Evolutionary conservation across 2,329 filamentous ascomycete species (phyloP).

Genomic region (Hypoxylon rubiginosum): DNA sequence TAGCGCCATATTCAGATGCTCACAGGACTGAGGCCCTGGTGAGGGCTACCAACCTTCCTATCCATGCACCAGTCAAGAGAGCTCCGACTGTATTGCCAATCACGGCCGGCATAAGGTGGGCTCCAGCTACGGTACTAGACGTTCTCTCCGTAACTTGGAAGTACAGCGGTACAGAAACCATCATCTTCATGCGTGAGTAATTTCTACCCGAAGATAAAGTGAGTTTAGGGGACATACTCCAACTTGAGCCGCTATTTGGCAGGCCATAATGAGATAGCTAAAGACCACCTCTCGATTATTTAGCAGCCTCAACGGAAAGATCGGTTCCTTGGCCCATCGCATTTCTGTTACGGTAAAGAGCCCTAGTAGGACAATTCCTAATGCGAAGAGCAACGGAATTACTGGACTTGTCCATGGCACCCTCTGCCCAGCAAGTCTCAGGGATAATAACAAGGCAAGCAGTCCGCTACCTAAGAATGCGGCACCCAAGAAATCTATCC

Average conservation of each 20-base stretch:
- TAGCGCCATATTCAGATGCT: neutral
- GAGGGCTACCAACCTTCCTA: slow-evolving; percentile 57
- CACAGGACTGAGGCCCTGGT: neutral
- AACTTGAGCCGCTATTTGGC: slow-evolving; percentile 70
- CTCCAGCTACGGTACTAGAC: slow-evolving; percentile 69
- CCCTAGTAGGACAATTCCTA: slow-evolving; percentile 48
- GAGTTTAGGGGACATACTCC: slow-evolving; percentile 57
- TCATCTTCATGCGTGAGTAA: slow-evolving; percentile 57
- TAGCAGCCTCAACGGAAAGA: slow-evolving; percentile 70
- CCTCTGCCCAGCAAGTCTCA: slow-evolving; percentile 57
- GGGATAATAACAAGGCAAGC: slow-evolving; percentile 56
- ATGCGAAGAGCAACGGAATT: slow-evolving; percentile 51
- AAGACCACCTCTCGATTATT: slow-evolving; percentile 64
- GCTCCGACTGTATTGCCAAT: slow-evolving; percentile 75
- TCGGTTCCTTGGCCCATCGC: slow-evolving; percentile 65
- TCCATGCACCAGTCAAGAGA: slow-evolving; percentile 69
- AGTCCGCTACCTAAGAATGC: slow-evolving; percentile 56
- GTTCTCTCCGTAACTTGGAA: slow-evolving; percentile 73
- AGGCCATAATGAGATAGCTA: slow-evolving; percentile 64
- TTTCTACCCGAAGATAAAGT: neutral
- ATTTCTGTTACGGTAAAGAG: slow-evolving; percentile 56
- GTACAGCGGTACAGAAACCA: slow-evolving; percentile 77
- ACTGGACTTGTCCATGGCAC: slow-evolving; percentile 56
- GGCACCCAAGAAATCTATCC: slow-evolving; percentile 72
- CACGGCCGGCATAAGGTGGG: slow-evolving; percentile 76